Percentiles rank a stretch among this genome's conserved stretches.
These are phyloP conservation scores for Parasarocladium wereldwijsianum DNA, from an alignment of 2,329 filamentous ascomycete species.

Conservation along the genomic window DNA sequence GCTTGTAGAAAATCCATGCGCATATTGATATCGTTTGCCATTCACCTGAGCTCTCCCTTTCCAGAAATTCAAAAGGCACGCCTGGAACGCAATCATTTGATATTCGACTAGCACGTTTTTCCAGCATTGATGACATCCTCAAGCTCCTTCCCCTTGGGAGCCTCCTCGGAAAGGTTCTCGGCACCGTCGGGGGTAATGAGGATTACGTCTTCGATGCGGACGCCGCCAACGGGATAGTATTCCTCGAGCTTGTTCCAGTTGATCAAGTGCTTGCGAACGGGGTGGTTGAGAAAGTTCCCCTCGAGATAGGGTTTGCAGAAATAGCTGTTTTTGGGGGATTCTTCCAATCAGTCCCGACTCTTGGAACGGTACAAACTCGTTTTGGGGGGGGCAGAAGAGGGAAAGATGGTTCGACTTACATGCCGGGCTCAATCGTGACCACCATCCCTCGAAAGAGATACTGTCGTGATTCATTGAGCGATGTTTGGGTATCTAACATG, in stretches of 20 bases:
- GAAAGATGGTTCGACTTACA: constrained; percentile 26
- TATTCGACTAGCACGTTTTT: constrained; percentile 4
- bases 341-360: background rate
- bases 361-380: too few relatives aligned
- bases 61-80: too few relatives aligned
- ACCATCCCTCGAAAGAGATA: constrained; percentile 48
- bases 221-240: constrained; percentile 72
- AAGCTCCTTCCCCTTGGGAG: constrained; percentile 62
- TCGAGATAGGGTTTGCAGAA: constrained; percentile 63
- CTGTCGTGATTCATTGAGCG: constrained; percentile 11
- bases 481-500: constrained; percentile 9
- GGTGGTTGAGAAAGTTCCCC: constrained; percentile 47
- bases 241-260: constrained; percentile 47
- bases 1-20: too few relatives aligned
- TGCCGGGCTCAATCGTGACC: constrained; percentile 66
- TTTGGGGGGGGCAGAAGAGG: background rate
- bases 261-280: constrained; percentile 47
- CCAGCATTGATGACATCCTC: constrained; percentile 41
- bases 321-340: constrained; percentile 32
- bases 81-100: too few relatives aligned
- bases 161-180: constrained; percentile 64
- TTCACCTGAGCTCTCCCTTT: too few relatives aligned
- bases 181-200: constrained; percentile 63
- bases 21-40: too few relatives aligned
- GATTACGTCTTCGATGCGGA: constrained; percentile 85